Conservation (phyloP, 805 yeast species). For the Vanderwaltozyma tropicalis region DNA sequence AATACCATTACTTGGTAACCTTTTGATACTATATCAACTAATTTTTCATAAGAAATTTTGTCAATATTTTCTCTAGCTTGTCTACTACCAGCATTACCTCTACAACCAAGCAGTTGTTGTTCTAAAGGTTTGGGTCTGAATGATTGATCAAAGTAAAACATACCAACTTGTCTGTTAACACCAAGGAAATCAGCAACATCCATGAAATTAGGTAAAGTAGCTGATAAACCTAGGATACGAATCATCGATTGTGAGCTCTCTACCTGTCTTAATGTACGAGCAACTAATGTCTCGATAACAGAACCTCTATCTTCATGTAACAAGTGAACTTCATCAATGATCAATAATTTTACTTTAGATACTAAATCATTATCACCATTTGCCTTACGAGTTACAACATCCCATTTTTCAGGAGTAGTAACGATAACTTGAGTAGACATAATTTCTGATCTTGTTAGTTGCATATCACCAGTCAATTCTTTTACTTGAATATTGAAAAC, state of each 20-base stretch:
- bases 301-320: constrained; percentile 97
- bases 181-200: constrained; percentile 94
- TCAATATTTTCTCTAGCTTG: constrained; percentile 65
- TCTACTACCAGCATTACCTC: constrained; percentile 73
- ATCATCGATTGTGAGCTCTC: constrained; percentile 91
- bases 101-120: constrained; percentile 78
- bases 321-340: constrained; percentile 94
- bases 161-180: constrained; percentile 80
- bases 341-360: constrained; percentile 70
- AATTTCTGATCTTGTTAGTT: constrained; percentile 70
- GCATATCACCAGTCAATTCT: constrained; percentile 95
- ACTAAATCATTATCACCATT: constrained; percentile 81
- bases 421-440: constrained; percentile 77
- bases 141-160: constrained; percentile 88
- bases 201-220: constrained; percentile 81
- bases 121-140: constrained; percentile 90
- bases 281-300: constrained; percentile 89
- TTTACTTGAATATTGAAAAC: constrained; percentile 84
- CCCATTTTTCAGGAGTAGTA: constrained; percentile 96
- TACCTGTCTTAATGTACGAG: constrained; percentile 88
- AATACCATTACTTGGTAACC: constrained; percentile 94
- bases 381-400: constrained; percentile 89
- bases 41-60: constrained; percentile 62
- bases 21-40: constrained; percentile 49
- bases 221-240: constrained; percentile 86